These are phyloP conservation scores for Ustilago vetiveriae DNA, from an alignment of 1,284 basidiomycete species.

Conservation along the genomic window DNA sequence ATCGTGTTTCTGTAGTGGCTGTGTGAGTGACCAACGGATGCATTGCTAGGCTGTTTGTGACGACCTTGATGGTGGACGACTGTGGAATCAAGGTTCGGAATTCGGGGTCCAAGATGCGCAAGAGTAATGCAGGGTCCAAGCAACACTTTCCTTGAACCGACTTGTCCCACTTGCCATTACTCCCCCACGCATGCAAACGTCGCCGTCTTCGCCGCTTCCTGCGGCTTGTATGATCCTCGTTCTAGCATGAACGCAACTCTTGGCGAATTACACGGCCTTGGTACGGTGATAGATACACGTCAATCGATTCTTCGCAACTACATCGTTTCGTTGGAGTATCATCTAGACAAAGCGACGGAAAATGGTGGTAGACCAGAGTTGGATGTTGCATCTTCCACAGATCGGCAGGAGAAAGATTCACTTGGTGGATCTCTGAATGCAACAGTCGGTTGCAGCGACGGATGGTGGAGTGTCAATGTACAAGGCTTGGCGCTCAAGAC, in stretches of 20 bases:
- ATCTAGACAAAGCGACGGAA: neutral
- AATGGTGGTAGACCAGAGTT: too few relatives aligned
- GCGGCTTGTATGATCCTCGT: neutral
- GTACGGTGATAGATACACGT: slow-evolving; percentile 10
- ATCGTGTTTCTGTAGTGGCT: neutral
- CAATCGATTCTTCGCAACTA: neutral
- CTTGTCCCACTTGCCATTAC: too few relatives aligned
- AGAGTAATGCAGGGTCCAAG: slow-evolving; percentile 23
- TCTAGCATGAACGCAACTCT: slow-evolving; percentile 11
- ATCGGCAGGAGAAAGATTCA: neutral
- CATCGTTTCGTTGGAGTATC: slow-evolving; percentile 3
- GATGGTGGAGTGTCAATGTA: slow-evolving; percentile 20
- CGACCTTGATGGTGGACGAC: neutral
- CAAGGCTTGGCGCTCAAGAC: neutral
- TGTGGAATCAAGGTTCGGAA: neutral
- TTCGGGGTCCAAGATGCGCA: slow-evolving; percentile 2
- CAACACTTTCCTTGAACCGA: too few relatives aligned
- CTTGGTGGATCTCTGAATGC: neutral
- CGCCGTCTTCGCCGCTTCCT: too few relatives aligned
- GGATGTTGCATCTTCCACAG: neutral
- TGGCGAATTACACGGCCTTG: slow-evolving; percentile 10
- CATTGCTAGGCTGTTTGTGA: neutral
- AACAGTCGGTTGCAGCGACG: slow-evolving; percentile 12
- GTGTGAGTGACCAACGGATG: neutral
- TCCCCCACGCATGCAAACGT: too few relatives aligned